Conservation (phyloP, 2,329 filamentous ascomycete genomes). For the Colletotrichum sp. region DNA sequence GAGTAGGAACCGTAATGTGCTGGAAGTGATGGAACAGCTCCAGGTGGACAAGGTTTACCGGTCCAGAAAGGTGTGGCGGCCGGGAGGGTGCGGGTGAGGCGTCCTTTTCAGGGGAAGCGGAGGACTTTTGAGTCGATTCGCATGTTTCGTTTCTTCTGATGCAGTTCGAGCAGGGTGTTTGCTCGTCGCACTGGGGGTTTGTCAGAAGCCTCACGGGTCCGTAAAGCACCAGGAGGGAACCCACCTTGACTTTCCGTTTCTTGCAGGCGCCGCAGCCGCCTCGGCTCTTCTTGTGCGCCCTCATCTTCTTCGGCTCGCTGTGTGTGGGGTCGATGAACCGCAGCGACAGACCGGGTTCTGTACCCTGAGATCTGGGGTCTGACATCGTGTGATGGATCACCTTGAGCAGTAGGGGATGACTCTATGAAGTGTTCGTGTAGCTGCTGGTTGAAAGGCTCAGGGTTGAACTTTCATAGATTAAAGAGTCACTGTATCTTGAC, state of each 20-base stretch:
- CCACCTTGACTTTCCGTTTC: constrained; percentile 33
- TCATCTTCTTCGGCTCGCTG: constrained; percentile 3
- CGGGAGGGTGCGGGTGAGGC: not conserved
- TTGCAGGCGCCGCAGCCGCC: constrained; percentile 31
- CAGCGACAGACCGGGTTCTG: not conserved
- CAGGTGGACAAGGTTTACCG: constrained; percentile 33
- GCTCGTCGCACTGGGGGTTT: constrained; percentile 30
- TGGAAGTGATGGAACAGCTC: constrained; percentile 37
- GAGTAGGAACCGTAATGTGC: constrained; percentile 26
- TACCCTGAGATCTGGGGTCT: not conserved
- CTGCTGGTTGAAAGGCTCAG: not conserved
- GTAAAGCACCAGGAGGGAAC: not conserved
- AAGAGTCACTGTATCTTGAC: not conserved
- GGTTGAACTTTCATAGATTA: not conserved
- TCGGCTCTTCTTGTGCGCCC: constrained; percentile 32
- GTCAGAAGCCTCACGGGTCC: not conserved
- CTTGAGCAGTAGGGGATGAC: not conserved
- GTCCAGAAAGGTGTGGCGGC: not conserved
- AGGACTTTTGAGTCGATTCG: not conserved
- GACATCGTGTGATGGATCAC: not conserved
- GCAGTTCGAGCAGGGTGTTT: constrained; percentile 30
- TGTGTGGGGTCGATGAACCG: not conserved
- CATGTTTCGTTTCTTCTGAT: constrained; percentile 25
- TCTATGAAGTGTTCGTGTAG: not conserved
- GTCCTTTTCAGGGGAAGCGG: not conserved